phyloP scores from a whole-genome alignment of 306 rosid genomes.

The Corylus heterophylla region DNA sequence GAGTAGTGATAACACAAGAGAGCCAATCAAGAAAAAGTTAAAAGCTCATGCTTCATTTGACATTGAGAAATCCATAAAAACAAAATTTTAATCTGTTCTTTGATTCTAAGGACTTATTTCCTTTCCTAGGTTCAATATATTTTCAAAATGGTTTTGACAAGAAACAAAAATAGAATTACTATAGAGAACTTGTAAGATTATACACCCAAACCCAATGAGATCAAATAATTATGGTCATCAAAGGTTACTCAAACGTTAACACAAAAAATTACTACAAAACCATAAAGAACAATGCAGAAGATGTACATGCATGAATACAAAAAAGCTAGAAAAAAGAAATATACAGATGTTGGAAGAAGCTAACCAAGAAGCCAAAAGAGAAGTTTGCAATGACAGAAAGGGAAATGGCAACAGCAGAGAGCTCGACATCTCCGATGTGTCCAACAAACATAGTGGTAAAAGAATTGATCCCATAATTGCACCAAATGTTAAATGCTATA shows the following conservation, averaged over 20 bases:
- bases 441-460: conserved; percentile 83
- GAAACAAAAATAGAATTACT: no score
- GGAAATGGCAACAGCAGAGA: conserved; percentile 76
- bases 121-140: background rate
- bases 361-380: conserved; percentile 91
- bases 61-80: background rate
- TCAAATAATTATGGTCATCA: background rate
- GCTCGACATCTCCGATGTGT: conserved; percentile 71
- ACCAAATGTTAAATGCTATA: conserved; percentile 70
- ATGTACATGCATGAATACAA: background rate
- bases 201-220: background rate
- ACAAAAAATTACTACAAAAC: background rate
- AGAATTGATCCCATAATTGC: conserved; percentile 77
- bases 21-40: background rate
- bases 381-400: conserved; percentile 76
- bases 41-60: background rate
- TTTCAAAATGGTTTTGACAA: no score
- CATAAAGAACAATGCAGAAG: background rate
- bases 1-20: background rate
- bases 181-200: background rate
- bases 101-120: background rate
- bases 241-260: background rate
- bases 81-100: background rate
- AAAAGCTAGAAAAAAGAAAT: background rate
- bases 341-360: conserved; percentile 18